These are phyloP conservation scores for Fonsecaea erecta DNA, from an alignment of 2,329 filamentous ascomycete species.

Conservation along the genomic window DNA sequence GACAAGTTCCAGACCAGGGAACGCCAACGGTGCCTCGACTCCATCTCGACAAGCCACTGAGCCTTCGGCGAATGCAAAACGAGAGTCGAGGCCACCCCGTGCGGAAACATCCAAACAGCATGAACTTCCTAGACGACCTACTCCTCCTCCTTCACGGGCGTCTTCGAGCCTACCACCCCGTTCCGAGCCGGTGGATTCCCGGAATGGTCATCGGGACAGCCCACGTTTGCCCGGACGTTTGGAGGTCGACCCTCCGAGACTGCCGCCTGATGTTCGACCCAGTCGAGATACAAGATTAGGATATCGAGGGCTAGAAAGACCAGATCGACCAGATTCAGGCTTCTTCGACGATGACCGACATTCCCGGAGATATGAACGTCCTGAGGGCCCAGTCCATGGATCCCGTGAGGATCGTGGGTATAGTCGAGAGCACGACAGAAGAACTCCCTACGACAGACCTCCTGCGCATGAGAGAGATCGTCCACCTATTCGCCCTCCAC, in stretches of 20 bases:
- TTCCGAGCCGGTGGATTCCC: conserved; percentile 40
- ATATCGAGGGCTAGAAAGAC: conserved; percentile 43
- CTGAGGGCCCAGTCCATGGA: conserved; percentile 37
- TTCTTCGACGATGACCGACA: conserved; percentile 45
- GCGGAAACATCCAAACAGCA: conserved; percentile 28
- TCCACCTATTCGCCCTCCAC: conserved; percentile 35
- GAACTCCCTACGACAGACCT: conserved; percentile 29
- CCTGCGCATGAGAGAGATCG: conserved; percentile 31
- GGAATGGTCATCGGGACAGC: conserved; percentile 46
- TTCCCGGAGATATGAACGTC: conserved; percentile 44
- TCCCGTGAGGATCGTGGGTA: conserved; percentile 34
- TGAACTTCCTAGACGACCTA: conserved; percentile 46
- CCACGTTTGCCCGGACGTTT: conserved; percentile 44
- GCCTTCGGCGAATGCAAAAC: conserved; percentile 14
- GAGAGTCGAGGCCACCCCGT: conserved; percentile 27
- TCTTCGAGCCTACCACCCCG: conserved; percentile 46
- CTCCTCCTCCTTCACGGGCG: conserved; percentile 40
- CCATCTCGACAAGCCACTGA: conserved; percentile 23
- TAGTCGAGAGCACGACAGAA: conserved; percentile 33
- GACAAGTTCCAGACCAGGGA: conserved; percentile 15
- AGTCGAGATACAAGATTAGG: conserved; percentile 44
- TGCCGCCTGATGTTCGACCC: conserved; percentile 44
- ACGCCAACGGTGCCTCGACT: conserved; percentile 25
- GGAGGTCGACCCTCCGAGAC: conserved; percentile 23
- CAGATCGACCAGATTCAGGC: conserved; percentile 41